Percentiles rank a stretch among this genome's conserved stretches.
Evolutionary conservation across 805 yeast species (phyloP).

Genomic region (Teunomyces funiuensis): DNA sequence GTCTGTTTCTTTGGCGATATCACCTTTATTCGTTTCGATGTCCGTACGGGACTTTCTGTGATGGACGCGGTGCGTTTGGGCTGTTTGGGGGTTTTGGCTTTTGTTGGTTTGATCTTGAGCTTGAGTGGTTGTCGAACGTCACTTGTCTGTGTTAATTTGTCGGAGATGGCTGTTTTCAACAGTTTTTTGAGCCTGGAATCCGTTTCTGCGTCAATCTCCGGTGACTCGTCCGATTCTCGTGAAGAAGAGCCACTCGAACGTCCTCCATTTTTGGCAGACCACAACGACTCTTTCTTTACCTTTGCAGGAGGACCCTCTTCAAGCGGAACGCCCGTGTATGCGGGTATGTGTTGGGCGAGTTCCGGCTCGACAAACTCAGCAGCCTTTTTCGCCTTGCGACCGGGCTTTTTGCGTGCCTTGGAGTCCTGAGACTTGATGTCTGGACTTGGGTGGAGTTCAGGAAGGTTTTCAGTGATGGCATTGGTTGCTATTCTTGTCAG

Average conservation of each 20-base stretch:
- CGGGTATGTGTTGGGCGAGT: constrained; percentile 52
- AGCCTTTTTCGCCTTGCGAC: background rate
- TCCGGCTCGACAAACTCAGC: constrained; percentile 58
- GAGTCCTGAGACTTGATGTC: background rate
- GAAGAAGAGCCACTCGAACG: constrained; percentile 13
- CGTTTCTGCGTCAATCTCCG: constrained; percentile 11
- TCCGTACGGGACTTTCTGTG: background rate
- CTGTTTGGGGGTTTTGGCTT: constrained; percentile 3
- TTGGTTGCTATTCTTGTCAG: background rate
- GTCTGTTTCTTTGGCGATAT: constrained; percentile 33
- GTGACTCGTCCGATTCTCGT: constrained; percentile 15
- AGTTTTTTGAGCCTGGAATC: constrained; percentile 12
- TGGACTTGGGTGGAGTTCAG: background rate
- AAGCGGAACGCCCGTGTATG: constrained; percentile 71
- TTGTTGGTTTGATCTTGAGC: constrained; percentile 6
- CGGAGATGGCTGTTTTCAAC: constrained; percentile 16
- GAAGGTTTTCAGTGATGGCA: background rate
- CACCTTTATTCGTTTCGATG: constrained; percentile 18
- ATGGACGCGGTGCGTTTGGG: background rate
- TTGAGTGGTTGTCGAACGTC: constrained; percentile 15
- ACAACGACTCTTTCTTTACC: constrained; percentile 53
- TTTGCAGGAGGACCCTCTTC: constrained; percentile 66
- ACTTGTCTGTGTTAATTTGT: constrained; percentile 16
- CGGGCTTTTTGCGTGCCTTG: background rate
- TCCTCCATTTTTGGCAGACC: constrained; percentile 35